Evolutionary conservation across 2,329 filamentous ascomycete species (phyloP), one percentile per base, ranked within the genome.

Genomic region (Aspergillus cejpii): DNA sequence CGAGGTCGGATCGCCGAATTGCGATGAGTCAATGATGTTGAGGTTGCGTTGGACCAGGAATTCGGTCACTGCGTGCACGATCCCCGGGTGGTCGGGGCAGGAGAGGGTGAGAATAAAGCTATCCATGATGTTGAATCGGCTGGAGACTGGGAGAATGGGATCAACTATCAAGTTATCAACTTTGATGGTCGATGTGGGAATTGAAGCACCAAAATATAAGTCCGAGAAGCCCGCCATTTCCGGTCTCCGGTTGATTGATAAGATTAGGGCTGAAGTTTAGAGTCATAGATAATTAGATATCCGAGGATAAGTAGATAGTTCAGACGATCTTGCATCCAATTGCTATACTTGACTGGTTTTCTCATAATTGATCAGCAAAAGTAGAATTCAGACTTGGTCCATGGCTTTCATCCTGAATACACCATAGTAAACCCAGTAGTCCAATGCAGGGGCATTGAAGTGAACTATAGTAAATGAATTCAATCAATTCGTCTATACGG

Each of bases 1-100:
- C 15, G 83, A 85, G 19, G 74, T 78, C 20, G 81, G 79, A 68
- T 91, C 87, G 33, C 81, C 85, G 74, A 87, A 92, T 70, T 92
- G 87, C 69, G 89, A 86, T 52, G 89, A 78, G 68, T 92, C 85
- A 52, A 91, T 74, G 63, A 92, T 87, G 68, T 89, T 92, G 69
- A 90, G 77, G 58, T 80, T 78, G 65, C 86, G 78, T 50, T 77
- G 69, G 37, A 85, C 84, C 51, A 92, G 78, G 56, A 91, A 76
- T 50, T 82, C 85, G 6, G 87, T 91, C 54, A 92, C 86, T 44
- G 85, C 84, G 67, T 91, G 85, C 51, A 92, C 84, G 63, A 92
- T 91, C 64, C 87, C 87, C 20, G 86, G 79, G 71, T 85, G 84
- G 72, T 92, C 87, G 42, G 87, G 85, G 71, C 87, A 91, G 43